Percentiles rank a stretch among this genome's conserved stretches.
phyloP scores from a whole-genome alignment of 257 asterid genomes.

The Plantago major region DNA sequence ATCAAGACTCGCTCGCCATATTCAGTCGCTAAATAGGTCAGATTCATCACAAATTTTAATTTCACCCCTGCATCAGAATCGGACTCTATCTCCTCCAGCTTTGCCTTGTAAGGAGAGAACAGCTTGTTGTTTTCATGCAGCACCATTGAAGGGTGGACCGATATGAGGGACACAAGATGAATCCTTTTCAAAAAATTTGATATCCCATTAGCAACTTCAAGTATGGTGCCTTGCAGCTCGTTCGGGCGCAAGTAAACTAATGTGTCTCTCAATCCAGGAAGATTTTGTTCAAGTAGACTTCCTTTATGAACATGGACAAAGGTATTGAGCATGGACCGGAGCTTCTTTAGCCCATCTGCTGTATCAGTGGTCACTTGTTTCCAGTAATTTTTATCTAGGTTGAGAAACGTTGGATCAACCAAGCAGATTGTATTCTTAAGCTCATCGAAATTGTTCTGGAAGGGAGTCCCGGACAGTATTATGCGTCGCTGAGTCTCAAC shows the following conservation, averaged over 20 bases:
- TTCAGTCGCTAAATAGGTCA: constrained; percentile 38
- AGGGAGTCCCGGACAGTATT: constrained; percentile 82
- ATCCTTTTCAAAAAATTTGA: constrained; percentile 16
- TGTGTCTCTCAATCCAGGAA: constrained; percentile 57
- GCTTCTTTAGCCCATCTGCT: constrained; percentile 26
- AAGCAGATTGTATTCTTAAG: constrained; percentile 58
- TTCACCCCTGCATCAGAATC: constrained; percentile 51
- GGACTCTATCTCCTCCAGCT: constrained; percentile 20
- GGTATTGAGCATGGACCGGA: constrained; percentile 48
- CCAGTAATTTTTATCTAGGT: constrained; percentile 27
- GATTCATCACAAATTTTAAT: constrained; percentile 40
- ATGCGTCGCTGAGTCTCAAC: constrained; percentile 50
- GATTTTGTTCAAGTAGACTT: constrained; percentile 42
- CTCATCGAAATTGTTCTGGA: constrained; percentile 70
- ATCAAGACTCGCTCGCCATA: constrained; percentile 53
- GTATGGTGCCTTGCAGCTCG: constrained; percentile 32
- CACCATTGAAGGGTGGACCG: constrained; percentile 67
- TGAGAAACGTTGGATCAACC: constrained; percentile 46
- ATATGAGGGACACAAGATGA: constrained; percentile 41
- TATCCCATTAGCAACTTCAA: constrained; percentile 22
- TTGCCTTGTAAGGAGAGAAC: constrained; percentile 6
- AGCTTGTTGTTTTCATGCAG: background rate
- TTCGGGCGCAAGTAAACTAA: constrained; percentile 53
- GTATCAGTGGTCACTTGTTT: constrained; percentile 25
- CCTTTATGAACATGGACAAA: constrained; percentile 65